Conservation (phyloP, 257 asterid species). For the Ilex aquifolium region DNA sequence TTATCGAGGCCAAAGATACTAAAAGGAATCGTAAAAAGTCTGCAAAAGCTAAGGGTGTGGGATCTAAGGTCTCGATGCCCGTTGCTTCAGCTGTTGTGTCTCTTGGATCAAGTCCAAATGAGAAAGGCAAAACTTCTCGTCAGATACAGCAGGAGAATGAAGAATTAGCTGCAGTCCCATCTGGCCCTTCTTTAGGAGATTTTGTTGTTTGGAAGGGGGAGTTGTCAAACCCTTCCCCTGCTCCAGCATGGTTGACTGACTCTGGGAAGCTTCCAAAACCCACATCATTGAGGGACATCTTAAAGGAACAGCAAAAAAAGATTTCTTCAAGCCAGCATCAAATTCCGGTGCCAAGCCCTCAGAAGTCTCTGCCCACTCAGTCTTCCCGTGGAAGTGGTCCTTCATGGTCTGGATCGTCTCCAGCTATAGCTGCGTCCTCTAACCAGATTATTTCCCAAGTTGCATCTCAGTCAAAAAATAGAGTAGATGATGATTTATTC, state of each 20-base stretch:
- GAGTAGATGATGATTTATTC: constrained; percentile 82
- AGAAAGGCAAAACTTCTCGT: constrained; percentile 53
- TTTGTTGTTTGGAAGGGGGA: constrained; percentile 89
- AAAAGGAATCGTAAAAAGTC: constrained; percentile 87
- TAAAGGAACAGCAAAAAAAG: constrained; percentile 73
- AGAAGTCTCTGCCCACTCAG: constrained; percentile 51
- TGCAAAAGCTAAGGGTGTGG: constrained; percentile 68
- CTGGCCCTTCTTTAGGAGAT: constrained; percentile 94
- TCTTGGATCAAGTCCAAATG: constrained; percentile 52
- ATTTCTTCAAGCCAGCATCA: constrained; percentile 33
- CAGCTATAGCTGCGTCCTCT: constrained; percentile 64
- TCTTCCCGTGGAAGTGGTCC: constrained; percentile 52
- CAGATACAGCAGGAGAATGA: constrained; percentile 71
- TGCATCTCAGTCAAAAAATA: constrained; percentile 41
- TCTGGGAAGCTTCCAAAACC: constrained; percentile 60
- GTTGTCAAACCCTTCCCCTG: constrained; percentile 49
- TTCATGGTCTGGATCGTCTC: constrained; percentile 59
- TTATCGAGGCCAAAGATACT: constrained; percentile 86
- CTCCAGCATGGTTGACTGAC: constrained; percentile 90
- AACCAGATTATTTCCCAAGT: constrained; percentile 35
- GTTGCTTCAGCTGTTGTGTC: constrained; percentile 34
- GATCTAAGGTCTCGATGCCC: constrained; percentile 42
- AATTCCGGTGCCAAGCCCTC: constrained; percentile 51
- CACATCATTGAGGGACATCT: constrained; percentile 84
- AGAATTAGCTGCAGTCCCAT: constrained; percentile 54